Evolutionary conservation across 202 grass and related monocot species (phyloP), one percentile per base, ranked within the genome.

Genomic region (Eragrostis tef): DNA sequence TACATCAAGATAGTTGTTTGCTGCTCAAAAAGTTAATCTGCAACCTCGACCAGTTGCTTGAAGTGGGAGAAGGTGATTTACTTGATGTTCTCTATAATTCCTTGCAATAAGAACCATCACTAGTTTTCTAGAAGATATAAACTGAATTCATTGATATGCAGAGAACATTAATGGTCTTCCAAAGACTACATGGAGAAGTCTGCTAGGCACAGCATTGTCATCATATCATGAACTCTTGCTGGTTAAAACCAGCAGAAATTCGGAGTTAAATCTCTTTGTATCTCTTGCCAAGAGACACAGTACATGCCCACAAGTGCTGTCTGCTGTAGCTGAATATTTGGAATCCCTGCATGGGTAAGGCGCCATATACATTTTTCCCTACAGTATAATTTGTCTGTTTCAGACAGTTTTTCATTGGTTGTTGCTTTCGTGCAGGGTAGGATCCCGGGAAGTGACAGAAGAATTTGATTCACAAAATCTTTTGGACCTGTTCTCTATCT

Each of bases 281-380:
- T 84, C 58, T 74, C 80, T 98, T 85, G 95, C 88, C 62, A 87
- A 90, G 85, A 89, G 79, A 76, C 86, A 98, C 82, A 93, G 80
- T 69, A 86, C 92, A 80, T 91, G 90, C 76, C 73, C 64, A 15
- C 88, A 88, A 79, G 82, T 98, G 64, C 80, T 98, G 29, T 93
- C 92, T 82, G 79, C 90, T 82, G 84, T 98, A 77, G 92, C 92
- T 19, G 88, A 98, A 59, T 90, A 88, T 86, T 86, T 91, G 80
- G 92, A 94, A 78, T 88, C 86, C 67, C 29, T 94, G 21, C 85
- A 78, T 74, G 53, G 86, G 95, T 98, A 93, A 70, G 71, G 25
- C 53, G 73, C 31, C 52, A 54, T 49, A 7, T 20, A 27, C 19
- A n/a, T 77, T 51, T 48, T 45, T 59, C 27, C 31, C 45, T 58